These are phyloP conservation scores for Euphrasia arctica DNA, from an alignment of 305 asterid species.

Conservation along the genomic window DNA sequence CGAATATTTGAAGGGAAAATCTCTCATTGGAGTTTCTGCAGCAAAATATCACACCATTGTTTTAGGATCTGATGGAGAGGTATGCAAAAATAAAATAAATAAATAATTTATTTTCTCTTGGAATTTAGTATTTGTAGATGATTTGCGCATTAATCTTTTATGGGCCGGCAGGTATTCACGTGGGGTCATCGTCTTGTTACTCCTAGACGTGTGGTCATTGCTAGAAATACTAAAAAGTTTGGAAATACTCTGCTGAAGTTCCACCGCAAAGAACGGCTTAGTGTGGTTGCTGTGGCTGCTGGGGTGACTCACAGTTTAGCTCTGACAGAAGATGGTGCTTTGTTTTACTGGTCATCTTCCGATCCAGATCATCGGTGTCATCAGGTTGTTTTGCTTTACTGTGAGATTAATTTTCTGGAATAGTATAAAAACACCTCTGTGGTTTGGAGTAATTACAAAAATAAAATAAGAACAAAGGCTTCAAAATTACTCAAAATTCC, in stretches of 20 bases:
- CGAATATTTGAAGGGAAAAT: slow-evolving; percentile 88
- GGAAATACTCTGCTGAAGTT: slow-evolving; percentile 69
- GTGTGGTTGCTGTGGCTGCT: slow-evolving; percentile 81
- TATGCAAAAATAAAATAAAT: slow-evolving; percentile 26
- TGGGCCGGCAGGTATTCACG: slow-evolving; percentile 69
- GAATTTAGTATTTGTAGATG: slow-evolving; percentile 15
- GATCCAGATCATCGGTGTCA: slow-evolving; percentile 72
- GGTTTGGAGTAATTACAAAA: neutral
- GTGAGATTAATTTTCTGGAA: neutral
- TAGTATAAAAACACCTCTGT: neutral
- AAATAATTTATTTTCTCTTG: slow-evolving; percentile 8
- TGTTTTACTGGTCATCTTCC: slow-evolving; percentile 87
- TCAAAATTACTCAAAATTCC: neutral
- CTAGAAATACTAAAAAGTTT: slow-evolving; percentile 57
- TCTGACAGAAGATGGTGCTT: slow-evolving; percentile 89
- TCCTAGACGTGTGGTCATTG: slow-evolving; percentile 78
- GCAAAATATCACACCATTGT: slow-evolving; percentile 94
- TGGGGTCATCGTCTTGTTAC: slow-evolving; percentile 99
- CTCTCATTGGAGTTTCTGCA: slow-evolving; percentile 63
- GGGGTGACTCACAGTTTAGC: slow-evolving; percentile 85
- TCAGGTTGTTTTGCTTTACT: slow-evolving; percentile 59
- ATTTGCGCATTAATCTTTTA: slow-evolving; percentile 20
- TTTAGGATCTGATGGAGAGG: slow-evolving; percentile 97
- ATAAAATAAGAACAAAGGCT: neutral
- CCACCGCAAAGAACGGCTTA: slow-evolving; percentile 78